Base-by-base conservation (phyloP, 2,329 filamentous ascomycete species). In the Pyrenophora teres region DNA sequence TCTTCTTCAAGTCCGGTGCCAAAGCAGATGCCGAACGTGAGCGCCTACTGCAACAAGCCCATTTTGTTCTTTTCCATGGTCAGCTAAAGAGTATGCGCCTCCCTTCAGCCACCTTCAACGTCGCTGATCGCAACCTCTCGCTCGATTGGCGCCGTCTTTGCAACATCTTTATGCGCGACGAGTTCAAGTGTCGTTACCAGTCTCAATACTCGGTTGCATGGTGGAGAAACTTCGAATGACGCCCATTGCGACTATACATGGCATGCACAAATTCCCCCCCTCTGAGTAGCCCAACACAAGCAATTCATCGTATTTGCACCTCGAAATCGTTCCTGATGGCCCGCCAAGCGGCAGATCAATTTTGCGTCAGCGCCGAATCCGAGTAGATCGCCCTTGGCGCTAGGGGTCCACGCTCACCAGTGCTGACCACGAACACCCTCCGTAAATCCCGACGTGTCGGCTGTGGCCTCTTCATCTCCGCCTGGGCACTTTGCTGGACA, bases 91-190 rank as follows among this genome's bases (percentile, higher is more conserved):
- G 47, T 48, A 38, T 61, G 12, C 52, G 43, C 30, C 45, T 63
- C 13, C 56, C 55, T n/a, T 57, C 44, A 16, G 25, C 59, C 25
- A 39, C 40, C 36, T 50, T 62, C 46, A 40, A 64, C 42, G 31
- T 46, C 36, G 32, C 45, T 32, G 46, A 32, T 16, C 53, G 47
- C 39, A 19, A 60, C n/a, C 40, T 64, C 16, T 50, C 49, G 9
- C 48, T 63, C 6, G 57, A 62, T 43, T 63, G 59, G 59, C 54
- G 59, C 18, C 48, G 40, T 21, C 53, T 59, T 7, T 61, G 54
- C 50, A 40, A 62, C 27, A 36, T 18, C 32, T 59, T 60, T 21
- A 54, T 56, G 46, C 46, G 36, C 35, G 48, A 61, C 35, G 45
- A 57, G 39, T 51, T 60, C 40, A 59, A 43, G 46, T 44, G 50